These are phyloP conservation scores for Hymenoscyphus salicellus DNA, from an alignment of 2,329 filamentous ascomycete species.

Conservation along the genomic window DNA sequence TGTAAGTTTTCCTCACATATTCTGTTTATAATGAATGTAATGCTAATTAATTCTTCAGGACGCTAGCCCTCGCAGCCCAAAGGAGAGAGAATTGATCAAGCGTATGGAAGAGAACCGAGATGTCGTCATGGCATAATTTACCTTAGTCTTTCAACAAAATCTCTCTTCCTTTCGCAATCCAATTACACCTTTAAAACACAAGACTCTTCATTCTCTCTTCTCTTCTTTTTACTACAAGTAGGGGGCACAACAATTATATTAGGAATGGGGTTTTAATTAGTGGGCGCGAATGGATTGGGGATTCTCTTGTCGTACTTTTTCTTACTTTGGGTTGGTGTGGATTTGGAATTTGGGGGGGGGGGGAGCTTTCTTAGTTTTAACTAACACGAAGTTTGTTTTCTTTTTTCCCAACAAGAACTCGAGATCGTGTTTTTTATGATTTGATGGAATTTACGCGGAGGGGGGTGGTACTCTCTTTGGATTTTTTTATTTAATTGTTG, in stretches of 20 bases:
- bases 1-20: slow-evolving; percentile 21
- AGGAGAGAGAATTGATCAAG: slow-evolving; percentile 56
- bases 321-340: background rate
- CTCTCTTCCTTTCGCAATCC: background rate
- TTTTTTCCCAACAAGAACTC: background rate
- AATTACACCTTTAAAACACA: background rate
- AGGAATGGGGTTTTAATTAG: background rate
- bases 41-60: slow-evolving; percentile 36
- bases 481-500: background rate
- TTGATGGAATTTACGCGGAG: background rate
- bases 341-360: background rate
- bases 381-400: background rate
- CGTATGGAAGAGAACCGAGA: slow-evolving; percentile 49
- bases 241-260: background rate
- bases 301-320: background rate
- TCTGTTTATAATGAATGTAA: background rate
- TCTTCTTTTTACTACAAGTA: background rate
- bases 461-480: background rate
- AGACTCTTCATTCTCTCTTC: background rate
- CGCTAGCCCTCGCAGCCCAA: slow-evolving; percentile 54
- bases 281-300: background rate
- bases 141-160: background rate
- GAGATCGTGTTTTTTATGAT: background rate
- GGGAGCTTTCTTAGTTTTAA: background rate
- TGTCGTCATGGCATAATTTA: slow-evolving; percentile 25